Evolutionary conservation across 2,329 filamentous ascomycete genomes (phyloP).

Genomic region (Epichloe glyceriae): DNA sequence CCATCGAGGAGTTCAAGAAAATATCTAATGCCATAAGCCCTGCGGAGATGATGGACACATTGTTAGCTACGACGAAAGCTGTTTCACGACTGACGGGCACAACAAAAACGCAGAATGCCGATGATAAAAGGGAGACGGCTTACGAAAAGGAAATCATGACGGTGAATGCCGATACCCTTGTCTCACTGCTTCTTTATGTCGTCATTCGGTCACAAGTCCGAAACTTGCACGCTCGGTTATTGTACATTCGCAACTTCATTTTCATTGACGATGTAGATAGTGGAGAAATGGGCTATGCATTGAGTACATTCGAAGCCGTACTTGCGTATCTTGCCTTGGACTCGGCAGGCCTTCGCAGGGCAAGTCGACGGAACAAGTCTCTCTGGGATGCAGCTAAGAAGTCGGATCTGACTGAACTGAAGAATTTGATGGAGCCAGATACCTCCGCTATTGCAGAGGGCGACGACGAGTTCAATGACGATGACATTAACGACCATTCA

Average conservation of each 20-base stretch:
- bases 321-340: constrained; percentile 76
- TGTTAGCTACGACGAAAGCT: constrained; percentile 70
- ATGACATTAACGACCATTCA: constrained; percentile 33
- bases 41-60: constrained; percentile 75
- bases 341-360: constrained; percentile 67
- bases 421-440: constrained; percentile 65
- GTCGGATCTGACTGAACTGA: constrained; percentile 66
- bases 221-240: constrained; percentile 73
- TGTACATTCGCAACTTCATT: constrained; percentile 96
- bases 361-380: constrained; percentile 72
- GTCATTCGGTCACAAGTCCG: constrained; percentile 83
- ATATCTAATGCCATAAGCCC: constrained; percentile 66
- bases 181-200: constrained; percentile 81
- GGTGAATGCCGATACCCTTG: constrained; percentile 77
- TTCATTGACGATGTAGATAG: constrained; percentile 97
- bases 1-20: constrained; percentile 80
- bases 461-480: constrained; percentile 27
- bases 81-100: constrained; percentile 56
- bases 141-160: constrained; percentile 45
- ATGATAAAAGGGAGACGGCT: constrained; percentile 16
- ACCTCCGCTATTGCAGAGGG: constrained; percentile 33
- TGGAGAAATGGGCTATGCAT: constrained; percentile 87
- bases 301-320: constrained; percentile 93
- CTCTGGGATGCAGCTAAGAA: constrained; percentile 76
- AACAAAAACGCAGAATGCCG: constrained; percentile 26